phyloP scores from a whole-genome alignment of 1,139 yeast species.

The Scheffersomyces titani region DNA sequence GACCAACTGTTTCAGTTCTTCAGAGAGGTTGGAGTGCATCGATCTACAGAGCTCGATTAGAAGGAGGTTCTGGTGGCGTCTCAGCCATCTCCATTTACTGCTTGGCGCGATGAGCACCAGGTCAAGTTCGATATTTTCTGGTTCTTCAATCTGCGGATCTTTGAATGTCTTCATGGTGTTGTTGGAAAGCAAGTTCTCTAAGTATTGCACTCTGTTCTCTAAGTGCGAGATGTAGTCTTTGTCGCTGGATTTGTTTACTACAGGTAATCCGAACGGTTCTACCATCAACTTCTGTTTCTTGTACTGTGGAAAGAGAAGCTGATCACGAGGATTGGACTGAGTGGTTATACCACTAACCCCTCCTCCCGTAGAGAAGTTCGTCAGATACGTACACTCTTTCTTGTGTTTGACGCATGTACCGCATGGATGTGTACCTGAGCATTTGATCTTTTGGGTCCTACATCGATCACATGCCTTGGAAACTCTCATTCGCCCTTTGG shows the following conservation, averaged over 20 bases:
- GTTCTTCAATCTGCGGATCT: constrained; percentile 14
- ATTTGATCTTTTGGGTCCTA: constrained; percentile 60
- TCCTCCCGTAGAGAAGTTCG: constrained; percentile 8
- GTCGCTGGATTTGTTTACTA: constrained; percentile 14
- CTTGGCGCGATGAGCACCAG: constrained; percentile 21
- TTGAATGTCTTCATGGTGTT: constrained; percentile 18
- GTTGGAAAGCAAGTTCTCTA: constrained; percentile 32
- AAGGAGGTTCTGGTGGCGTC: constrained; percentile 52
- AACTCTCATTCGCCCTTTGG: constrained; percentile 39
- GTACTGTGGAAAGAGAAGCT: not conserved
- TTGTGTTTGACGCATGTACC: constrained; percentile 47
- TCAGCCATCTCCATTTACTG: constrained; percentile 51
- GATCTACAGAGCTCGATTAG: constrained; percentile 46
- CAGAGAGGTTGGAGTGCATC: constrained; percentile 38
- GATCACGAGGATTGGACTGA: constrained; percentile 1
- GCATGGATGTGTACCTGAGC: constrained; percentile 61
- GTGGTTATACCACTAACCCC: not conserved
- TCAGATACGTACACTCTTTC: constrained; percentile 39
- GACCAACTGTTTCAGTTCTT: constrained; percentile 38
- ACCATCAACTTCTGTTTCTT: constrained; percentile 10
- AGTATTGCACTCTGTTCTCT: constrained; percentile 43
- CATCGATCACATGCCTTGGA: constrained; percentile 58
- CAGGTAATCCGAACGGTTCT: constrained; percentile 22
- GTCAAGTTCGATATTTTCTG: constrained; percentile 19
- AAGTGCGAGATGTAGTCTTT: constrained; percentile 31